These are phyloP conservation scores for Dittrichia graveolens DNA, from an alignment of 129 eudicot species.

Conservation along the genomic window DNA sequence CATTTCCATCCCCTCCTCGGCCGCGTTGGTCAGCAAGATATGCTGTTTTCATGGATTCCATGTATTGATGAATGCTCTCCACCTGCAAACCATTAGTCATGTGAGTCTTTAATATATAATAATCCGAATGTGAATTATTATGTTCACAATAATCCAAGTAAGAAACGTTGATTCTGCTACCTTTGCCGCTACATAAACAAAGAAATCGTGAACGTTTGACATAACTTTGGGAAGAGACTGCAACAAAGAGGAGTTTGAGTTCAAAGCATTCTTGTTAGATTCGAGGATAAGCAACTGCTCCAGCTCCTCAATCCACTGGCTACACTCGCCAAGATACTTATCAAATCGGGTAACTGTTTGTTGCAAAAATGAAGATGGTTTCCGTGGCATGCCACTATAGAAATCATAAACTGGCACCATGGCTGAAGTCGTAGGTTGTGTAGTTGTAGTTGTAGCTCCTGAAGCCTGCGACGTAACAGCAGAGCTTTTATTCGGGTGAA, in stretches of 20 bases:
- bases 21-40: slow-evolving; percentile 92
- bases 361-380: slow-evolving; percentile 87
- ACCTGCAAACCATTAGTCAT: slow-evolving; percentile 52
- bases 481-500: slow-evolving; percentile 54
- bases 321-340: slow-evolving; percentile 79
- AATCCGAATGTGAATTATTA: not conserved
- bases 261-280: slow-evolving; percentile 54
- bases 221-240: slow-evolving; percentile 91
- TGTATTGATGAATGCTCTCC: slow-evolving; percentile 95
- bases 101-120: slow-evolving; percentile 4
- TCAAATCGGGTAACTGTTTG: slow-evolving; percentile 93
- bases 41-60: slow-evolving; percentile 96
- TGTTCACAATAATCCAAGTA: not conserved
- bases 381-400: slow-evolving; percentile 89
- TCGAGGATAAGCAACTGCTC: slow-evolving; percentile 77
- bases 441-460: slow-evolving; percentile 46
- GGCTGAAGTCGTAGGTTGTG: slow-evolving; percentile 56
- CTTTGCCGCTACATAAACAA: slow-evolving; percentile 98
- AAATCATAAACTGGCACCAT: slow-evolving; percentile 74
- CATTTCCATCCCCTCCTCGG: slow-evolving; percentile 78
- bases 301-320: slow-evolving; percentile 93
- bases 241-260: slow-evolving; percentile 61
- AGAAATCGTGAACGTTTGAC: slow-evolving; percentile 89
- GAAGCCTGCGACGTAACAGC: slow-evolving; percentile 62
- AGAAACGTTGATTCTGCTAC: slow-evolving; percentile 34